Base-by-base conservation (phyloP, 1,284 basidiomycete genomes). In the Mrakiaceae sp. region DNA sequence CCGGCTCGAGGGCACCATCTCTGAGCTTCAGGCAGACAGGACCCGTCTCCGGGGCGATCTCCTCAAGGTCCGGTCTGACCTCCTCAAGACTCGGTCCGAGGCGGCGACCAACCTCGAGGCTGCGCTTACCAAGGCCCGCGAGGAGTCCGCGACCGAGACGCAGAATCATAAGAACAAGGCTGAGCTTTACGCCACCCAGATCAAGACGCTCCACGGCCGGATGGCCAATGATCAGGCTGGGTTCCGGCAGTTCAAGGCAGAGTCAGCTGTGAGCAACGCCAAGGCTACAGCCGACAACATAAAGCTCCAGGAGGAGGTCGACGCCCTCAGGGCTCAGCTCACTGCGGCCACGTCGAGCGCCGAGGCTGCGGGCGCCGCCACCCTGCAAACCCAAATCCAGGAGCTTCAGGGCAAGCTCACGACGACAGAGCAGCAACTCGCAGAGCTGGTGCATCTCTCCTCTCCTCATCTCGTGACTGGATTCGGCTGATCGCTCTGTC, bases 251-350 rank as follows among this genome's bases (percentile, higher is more conserved):
- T 50, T 69, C 39, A 66, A 67, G 16, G 68, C 65, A 56, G 71
- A 73, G 61, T 61, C 74, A 5, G 70, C 71, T 52, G 68, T 66
- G 14, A 64, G 67, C 5, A 70, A 69, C 64, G 44, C 47, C n/a
- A 72, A 72, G 67, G 49, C 74, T 39, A 54, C 55, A 3, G 73
- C 72, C 46, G 64, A 67, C 42, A 70, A 74, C 66, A 71, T 69
- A 69, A 72, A 72, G 0, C 63, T 74, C 14, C 62, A 68, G 57
- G 58, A 63, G 12, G 72, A 76, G 67, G 69, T 71, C 40, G 73
- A 73, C 14, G 58, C 67, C 5, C 65, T 76, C 43, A 68, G 73
- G 56, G 60, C 69, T 40, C 67, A 71, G 10, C 69, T 77, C 49
- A 57, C 70, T 10, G 67, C 72, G 47, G 69, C 71, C 3, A 69